These are phyloP conservation scores for Diaporthe vaccinii DNA, from an alignment of 2,329 filamentous ascomycete genomes.

Conservation along the genomic window DNA sequence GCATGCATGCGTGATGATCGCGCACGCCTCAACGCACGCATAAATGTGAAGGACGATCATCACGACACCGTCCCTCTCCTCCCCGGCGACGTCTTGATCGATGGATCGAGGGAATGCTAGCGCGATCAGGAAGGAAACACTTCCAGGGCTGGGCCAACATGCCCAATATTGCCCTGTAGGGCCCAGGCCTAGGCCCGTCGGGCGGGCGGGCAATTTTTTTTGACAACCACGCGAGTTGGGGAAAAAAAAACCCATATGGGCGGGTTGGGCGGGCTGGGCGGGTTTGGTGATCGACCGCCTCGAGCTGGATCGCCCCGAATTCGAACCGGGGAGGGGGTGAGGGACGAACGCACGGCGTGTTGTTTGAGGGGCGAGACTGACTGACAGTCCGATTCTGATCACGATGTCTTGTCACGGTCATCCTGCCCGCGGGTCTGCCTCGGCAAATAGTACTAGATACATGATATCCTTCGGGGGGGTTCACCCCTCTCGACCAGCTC, in stretches of 20 bases:
- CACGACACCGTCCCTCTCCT: background rate
- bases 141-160: background rate
- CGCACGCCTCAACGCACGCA: background rate
- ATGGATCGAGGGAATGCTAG: background rate
- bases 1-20: background rate
- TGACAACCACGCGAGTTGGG: background rate
- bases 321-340: background rate
- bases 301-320: background rate
- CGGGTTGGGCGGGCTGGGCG: background rate
- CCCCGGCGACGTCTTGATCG: background rate
- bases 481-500: background rate
- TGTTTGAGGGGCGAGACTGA: background rate
- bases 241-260: background rate
- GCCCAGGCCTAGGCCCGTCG: too few species aligned
- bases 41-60: background rate
- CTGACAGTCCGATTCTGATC: background rate
- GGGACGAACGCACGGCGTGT: background rate
- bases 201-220: background rate
- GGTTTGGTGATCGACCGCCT: slow-evolving; percentile 8
- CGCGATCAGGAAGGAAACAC: background rate
- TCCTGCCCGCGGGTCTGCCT: background rate
- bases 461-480: background rate
- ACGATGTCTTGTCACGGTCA: background rate
- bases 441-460: background rate
- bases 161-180: background rate